Evolutionary conservation across 2,329 filamentous ascomycete genomes (phyloP).

Genomic region (Arthrobotrys entomopaga): DNA sequence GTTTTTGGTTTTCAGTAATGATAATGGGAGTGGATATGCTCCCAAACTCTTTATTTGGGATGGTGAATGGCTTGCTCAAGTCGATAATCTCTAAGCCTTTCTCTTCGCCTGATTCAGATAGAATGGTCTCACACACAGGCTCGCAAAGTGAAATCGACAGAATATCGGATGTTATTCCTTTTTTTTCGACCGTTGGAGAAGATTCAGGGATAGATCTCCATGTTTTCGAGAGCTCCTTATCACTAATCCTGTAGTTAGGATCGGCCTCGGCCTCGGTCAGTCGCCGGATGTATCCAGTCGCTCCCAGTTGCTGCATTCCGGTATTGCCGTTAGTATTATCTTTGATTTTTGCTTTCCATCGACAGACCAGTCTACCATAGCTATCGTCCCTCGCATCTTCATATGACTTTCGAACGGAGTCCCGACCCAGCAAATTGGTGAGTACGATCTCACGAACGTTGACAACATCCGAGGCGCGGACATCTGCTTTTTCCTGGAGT

Average conservation of each 20-base stretch:
- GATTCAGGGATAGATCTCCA: conserved; percentile 55
- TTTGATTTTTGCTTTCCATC: conserved; percentile 61
- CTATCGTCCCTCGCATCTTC: conserved; percentile 59
- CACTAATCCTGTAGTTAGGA: conserved; percentile 58
- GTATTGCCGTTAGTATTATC: conserved; percentile 59
- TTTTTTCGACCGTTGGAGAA: conserved; percentile 8
- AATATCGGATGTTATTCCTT: neutral
- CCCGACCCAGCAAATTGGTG: conserved; percentile 38
- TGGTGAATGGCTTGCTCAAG: neutral
- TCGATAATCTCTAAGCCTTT: neutral
- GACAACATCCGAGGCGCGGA: conserved; percentile 29
- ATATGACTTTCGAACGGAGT: conserved; percentile 39
- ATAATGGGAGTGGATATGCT: neutral
- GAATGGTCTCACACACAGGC: neutral
- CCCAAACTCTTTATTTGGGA: neutral
- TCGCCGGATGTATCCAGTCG: conserved; percentile 55
- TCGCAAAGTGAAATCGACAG: neutral
- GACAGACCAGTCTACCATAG: conserved; percentile 61
- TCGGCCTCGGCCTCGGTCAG: conserved; percentile 59
- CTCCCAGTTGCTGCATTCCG: conserved; percentile 55
- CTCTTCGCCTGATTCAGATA: neutral
- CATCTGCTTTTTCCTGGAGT: conserved; percentile 34
- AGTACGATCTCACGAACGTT: conserved; percentile 45
- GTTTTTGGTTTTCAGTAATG: neutral
- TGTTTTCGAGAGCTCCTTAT: conserved; percentile 55